Evolutionary conservation across 2,329 filamentous ascomycete genomes (phyloP).

Genomic region (Nemania sp.): DNA sequence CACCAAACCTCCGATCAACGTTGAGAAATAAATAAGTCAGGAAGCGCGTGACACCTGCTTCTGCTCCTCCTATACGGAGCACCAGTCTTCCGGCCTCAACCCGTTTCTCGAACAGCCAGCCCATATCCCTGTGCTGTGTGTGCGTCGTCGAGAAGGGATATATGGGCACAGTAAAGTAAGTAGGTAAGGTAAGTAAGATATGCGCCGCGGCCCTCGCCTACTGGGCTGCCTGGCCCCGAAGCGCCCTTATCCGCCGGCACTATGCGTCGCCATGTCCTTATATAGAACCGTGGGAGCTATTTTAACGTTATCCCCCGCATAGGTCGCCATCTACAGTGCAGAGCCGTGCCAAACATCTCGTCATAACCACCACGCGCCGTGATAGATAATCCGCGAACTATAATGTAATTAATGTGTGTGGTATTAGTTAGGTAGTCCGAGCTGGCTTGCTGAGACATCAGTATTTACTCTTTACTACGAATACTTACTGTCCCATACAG

Average conservation of each 20-base stretch:
- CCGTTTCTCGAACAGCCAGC: constrained; percentile 12
- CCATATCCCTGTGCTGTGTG: constrained; percentile 21
- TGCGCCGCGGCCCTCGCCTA: constrained; percentile 7
- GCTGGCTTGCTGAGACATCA: constrained; percentile 11
- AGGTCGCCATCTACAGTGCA: constrained; percentile 18
- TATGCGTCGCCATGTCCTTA: constrained; percentile 22
- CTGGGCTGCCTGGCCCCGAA: constrained; percentile 22
- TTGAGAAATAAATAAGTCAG: neutral
- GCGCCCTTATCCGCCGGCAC: constrained; percentile 16
- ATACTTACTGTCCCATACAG: constrained; percentile 14
- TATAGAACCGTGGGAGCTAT: constrained; percentile 28
- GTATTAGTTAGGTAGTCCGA: constrained; percentile 5
- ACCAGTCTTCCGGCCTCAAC: constrained; percentile 11
- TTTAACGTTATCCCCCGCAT: constrained; percentile 15
- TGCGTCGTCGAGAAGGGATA: constrained; percentile 6
- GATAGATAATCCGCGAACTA: neutral
- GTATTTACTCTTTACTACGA: constrained; percentile 19
- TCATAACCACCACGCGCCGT: constrained; percentile 16
- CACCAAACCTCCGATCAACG: constrained; percentile 25
- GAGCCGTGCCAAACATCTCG: constrained; percentile 19
- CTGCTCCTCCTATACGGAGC: neutral
- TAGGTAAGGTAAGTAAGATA: constrained; percentile 15
- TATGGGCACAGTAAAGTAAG: neutral
- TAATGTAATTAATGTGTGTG: no score
- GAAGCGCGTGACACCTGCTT: constrained; percentile 26